Evolutionary conservation across 1,139 yeast genomes (phyloP), one percentile per base, ranked within the genome.

Genomic region (Hyphopichia khmerensis): DNA sequence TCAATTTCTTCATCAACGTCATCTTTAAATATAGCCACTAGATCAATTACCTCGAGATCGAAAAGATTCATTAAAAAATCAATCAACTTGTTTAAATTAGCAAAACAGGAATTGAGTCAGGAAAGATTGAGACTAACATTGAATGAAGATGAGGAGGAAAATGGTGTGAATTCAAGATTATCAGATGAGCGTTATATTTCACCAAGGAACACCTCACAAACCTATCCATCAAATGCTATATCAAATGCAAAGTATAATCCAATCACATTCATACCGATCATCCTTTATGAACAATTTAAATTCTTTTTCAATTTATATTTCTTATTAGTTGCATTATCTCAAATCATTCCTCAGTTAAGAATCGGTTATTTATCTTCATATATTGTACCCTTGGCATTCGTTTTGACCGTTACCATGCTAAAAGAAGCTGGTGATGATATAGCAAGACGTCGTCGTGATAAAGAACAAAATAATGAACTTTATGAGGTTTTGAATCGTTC

Each of bases 351-450:
- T 1, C 89, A 84, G 13, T 73, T 95, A 45, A 74, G 98, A 51
- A 93, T 95, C 32, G 99, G 99, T 9, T 95, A 91, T 59, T 71
- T 95, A 36, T 87, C 96, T 1, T 87, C 97, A 2, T 95, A 95
- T 60, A 76, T 95, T 32, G 96, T 91, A 6, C 99, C 99, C 0
- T 73, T 95, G 43, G 96, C 87, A 1, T 95, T 95, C 69, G 99
- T 95, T 15, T 69, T 95, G 37, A 72, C 87, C 0, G 96, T 95
- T 6, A 95, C 99, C 0, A 90, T 95, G 96, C 72, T 85, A 55
- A 93, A 93, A 62, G 99, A 95, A 60, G 98, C 97, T 0, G 76
- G 89, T 52, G 99, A 95, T 65, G 99, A 95, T 62, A 77, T 93
- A 15, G 86, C 86, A 42, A 80, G 99, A 57, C 77, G 99, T 42